Evolutionary conservation across 805 yeast genomes (phyloP), one percentile per base, ranked within the genome.

Genomic region (Crinitomyces ghanaensis): DNA sequence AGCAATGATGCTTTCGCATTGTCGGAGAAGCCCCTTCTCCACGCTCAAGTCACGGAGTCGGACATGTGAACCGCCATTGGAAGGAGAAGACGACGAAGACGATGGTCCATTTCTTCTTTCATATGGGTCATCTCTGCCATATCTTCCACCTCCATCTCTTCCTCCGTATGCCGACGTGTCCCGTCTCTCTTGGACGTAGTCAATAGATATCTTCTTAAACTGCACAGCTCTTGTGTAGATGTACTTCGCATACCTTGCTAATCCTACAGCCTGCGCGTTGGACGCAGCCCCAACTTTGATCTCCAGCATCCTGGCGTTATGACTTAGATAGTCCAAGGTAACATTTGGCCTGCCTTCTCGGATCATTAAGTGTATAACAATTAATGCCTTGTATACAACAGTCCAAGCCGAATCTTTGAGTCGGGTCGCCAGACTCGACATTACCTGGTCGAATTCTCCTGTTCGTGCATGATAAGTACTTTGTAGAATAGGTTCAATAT

Each of bases 321-420:
- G 56, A 38, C 70, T 57, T 37, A 72, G 62, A 57, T 66, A 85
- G 26, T 67, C 57, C 43, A 88, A 63, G 0, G 86, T 71, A n/a
- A 72, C 77, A 48, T 82, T 76, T 30, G 65, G 69, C 39, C 80
- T 85, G 14, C 97, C 97, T 51, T 91, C 97, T 33, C 95, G 72
- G 28, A 88, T 74, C 86, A 91, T 76, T 31, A 85, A 73, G 62
- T 91, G 98, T 18, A 81, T 53, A 21, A 88, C 93, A 40, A 88
- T 66, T 44, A 88, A 63, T 7, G 93, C 60, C 57, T 91, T 91
- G 68, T 72, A 91, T 12, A 79, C 91, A 37, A 86, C 74, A 32
- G 95, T 79, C 95, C 95, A 91, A 4, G 95, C 80, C 3, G 77
- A 60, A 50, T 85, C 94, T 34, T 70, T 72, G 28, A 85, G 63